Evolutionary conservation across 2,329 filamentous ascomycete species (phyloP).

Genomic region (Helotiales sp.): DNA sequence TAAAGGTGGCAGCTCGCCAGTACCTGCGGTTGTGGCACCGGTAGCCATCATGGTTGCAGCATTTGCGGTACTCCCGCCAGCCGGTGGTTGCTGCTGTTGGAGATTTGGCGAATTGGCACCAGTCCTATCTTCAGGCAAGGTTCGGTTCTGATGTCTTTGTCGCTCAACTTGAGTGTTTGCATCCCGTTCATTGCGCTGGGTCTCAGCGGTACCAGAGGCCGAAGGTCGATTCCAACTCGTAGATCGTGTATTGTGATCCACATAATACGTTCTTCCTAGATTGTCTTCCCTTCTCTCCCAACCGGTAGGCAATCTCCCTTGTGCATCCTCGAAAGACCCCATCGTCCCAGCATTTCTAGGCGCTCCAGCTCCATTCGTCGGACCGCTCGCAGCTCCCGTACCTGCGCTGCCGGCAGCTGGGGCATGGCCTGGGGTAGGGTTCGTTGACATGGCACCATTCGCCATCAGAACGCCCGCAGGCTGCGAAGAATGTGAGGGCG

Average conservation of each 20-base stretch:
- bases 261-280: conserved; percentile 92
- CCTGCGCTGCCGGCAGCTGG: conserved; percentile 36
- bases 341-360: conserved; percentile 51
- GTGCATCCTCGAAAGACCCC: conserved; percentile 95
- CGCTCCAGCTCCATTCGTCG: conserved; percentile 23
- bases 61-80: conserved; percentile 42
- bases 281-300: conserved; percentile 98
- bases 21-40: conserved; percentile 89
- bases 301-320: conserved; percentile 85
- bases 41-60: conserved; percentile 89
- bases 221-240: conserved; percentile 95
- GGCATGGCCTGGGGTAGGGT: conserved; percentile 35
- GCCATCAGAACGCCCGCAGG: conserved; percentile 31
- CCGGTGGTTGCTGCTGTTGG: conserved; percentile 43
- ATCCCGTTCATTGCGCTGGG: conserved; percentile 78
- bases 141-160: conserved; percentile 90
- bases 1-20: conserved; percentile 88
- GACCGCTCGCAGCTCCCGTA: conserved; percentile 22
- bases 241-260: conserved; percentile 94
- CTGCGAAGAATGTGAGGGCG: conserved; percentile 39
- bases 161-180: conserved; percentile 92
- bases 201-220: conserved; percentile 71
- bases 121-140: conserved; percentile 91
- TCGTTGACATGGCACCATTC: conserved; percentile 32
- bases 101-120: conserved; percentile 88